phyloP scores from a whole-genome alignment of 345 rosid species.

The Populus alba region DNA sequence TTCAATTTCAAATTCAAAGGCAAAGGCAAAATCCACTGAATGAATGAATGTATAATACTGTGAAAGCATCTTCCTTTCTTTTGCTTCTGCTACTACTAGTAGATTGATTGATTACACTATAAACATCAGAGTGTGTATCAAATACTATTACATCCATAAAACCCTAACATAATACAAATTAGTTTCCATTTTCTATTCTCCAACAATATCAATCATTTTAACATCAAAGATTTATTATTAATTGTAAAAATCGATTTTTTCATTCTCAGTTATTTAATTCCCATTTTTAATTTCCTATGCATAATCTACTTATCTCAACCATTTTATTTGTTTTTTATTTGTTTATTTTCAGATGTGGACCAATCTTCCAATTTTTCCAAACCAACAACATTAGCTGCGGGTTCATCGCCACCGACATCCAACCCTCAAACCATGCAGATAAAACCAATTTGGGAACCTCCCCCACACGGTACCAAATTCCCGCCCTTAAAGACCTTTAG shows the following conservation, averaged over 20 bases:
- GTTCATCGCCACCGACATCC: constrained; percentile 23
- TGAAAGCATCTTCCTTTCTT: no score
- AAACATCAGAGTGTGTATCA: no score
- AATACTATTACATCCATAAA: no score
- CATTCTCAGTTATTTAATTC: neutral
- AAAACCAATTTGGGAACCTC: constrained; percentile 72
- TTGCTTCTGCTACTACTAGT: no score
- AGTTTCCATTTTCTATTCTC: no score
- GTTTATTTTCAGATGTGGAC: constrained; percentile 34
- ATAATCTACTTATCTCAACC: neutral
- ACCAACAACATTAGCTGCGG: constrained; percentile 21
- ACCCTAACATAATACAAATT: no score
- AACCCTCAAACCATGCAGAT: constrained; percentile 24
- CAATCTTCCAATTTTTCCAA: constrained; percentile 39
- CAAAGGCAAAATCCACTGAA: no score
- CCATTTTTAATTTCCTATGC: neutral
- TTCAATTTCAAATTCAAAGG: no score
- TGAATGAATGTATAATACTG: no score
- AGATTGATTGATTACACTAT: no score
- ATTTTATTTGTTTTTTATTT: neutral
- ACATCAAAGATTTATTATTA: no score
- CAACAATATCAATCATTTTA: no score
- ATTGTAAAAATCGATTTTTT: neutral
- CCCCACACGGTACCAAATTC: constrained; percentile 60
- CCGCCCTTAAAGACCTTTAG: constrained; percentile 70